Base-by-base conservation (phyloP, 129 eudicot species). In the Cynara cardunculus region DNA sequence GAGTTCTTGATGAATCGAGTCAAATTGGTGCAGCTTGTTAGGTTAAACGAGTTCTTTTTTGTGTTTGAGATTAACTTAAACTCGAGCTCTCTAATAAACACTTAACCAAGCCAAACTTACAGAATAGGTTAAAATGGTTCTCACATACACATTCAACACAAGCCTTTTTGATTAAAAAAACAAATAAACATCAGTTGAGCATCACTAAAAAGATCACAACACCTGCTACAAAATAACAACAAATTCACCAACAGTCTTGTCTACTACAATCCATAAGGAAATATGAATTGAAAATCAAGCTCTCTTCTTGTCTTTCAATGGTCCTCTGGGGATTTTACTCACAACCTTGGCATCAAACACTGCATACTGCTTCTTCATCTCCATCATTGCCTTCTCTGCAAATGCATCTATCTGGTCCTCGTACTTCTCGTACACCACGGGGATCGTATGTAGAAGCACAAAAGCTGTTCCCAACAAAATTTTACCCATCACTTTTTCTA, bases 361-460 rank as follows among this genome's bases (percentile, higher is more conserved):
- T 39, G 81, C 78, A 19, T 82, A 86, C 16, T 86, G 89, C 34
- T 86, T 82, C 84, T 86, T 86, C 11, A 86, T 82, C 72, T 82
- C 86, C 56, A 78, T 82, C 86, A 75, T 82, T 31, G 86, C 90
- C 72, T 87, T 87, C 78, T 87, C 87, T 10, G 87, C 87, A 77
- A 87, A 84, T 13, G 90, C 82, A 71, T 94, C 98, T 9, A 94
- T 71, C 61, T 92, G 75, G 73, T 90, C 96, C 76, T 89, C 97
- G 2, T 94, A 90, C 86, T 94, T 94, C 90, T 94, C 98, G 22
- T 92, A 94, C 8, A 94, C 77, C 71, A 92, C 94, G 1, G 98
- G 98, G 26, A 94, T 73, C 2, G 96, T 90, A 81, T 89, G 94
- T 69, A 94, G 85, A 86, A 92, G 76, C 39, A 94, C 94, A 76